phyloP scores from a whole-genome alignment of 1,139 yeast species.

The Wickerhamiella infanticola region DNA sequence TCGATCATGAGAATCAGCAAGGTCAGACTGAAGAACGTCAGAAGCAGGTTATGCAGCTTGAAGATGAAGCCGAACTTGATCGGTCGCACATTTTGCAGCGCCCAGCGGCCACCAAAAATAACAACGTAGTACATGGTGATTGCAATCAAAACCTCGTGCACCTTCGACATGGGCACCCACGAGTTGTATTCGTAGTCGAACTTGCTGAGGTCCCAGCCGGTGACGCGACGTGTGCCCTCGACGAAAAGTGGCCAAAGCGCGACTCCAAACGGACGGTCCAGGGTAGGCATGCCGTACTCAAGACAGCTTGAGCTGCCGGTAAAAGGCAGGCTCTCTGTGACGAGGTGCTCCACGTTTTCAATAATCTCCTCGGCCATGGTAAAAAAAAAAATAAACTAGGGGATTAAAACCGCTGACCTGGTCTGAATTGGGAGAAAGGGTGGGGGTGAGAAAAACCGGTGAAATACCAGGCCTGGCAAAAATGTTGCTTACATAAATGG shows the following conservation, averaged over 20 bases:
- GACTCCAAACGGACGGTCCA: slow-evolving; percentile 80
- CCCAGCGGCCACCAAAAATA: slow-evolving; percentile 68
- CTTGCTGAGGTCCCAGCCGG: slow-evolving; percentile 48
- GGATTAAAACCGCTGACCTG: neutral
- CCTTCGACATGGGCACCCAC: slow-evolving; percentile 28
- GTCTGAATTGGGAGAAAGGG: neutral
- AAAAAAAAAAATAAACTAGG: neutral
- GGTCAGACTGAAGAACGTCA: slow-evolving; percentile 54
- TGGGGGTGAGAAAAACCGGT: neutral
- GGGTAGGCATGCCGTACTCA: slow-evolving; percentile 33
- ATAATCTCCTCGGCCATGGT: slow-evolving; percentile 5
- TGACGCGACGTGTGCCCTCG: slow-evolving; percentile 33
- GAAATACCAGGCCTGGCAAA: neutral
- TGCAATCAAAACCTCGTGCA: slow-evolving; percentile 48
- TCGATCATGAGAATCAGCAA: slow-evolving; percentile 60
- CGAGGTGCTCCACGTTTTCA: slow-evolving; percentile 1
- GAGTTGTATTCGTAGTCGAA: slow-evolving; percentile 47
- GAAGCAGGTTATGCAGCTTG: slow-evolving; percentile 66
- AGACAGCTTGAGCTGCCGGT: slow-evolving; percentile 4
- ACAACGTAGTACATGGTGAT: slow-evolving; percentile 56
- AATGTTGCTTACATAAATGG: neutral
- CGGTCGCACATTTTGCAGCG: slow-evolving; percentile 45
- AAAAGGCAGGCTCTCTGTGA: neutral
- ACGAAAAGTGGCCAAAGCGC: slow-evolving; percentile 82
- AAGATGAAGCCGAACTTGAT: slow-evolving; percentile 56